Conservation (phyloP, 768 basidiomycete species). For the Agaricus subrufescens region DNA sequence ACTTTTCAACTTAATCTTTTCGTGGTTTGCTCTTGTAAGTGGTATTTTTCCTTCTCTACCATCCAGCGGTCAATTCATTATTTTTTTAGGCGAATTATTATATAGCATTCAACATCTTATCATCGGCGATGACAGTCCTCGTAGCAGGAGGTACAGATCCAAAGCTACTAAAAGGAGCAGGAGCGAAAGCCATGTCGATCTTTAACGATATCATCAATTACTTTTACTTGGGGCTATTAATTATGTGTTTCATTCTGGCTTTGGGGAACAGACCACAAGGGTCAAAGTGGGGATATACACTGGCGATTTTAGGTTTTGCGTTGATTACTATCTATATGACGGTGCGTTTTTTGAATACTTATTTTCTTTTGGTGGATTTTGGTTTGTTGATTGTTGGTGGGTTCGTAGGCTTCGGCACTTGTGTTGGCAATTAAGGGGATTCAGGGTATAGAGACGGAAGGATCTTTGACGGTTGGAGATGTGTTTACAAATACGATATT, state of each 20-base stretch:
- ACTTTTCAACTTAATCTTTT: conserved; percentile 84
- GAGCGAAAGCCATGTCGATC: conserved; percentile 46
- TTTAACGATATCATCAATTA: conserved; percentile 81
- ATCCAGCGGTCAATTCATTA: background rate
- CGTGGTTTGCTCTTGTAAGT: conserved; percentile 82
- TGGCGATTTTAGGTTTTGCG: conserved; percentile 83
- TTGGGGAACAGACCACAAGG: conserved; percentile 93
- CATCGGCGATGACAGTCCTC: conserved; percentile 66
- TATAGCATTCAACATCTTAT: conserved; percentile 81
- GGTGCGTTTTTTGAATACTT: conserved; percentile 30
- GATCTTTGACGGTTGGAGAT: conserved; percentile 45
- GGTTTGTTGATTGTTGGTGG: background rate
- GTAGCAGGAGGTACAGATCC: conserved; percentile 41
- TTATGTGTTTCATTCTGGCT: conserved; percentile 83
- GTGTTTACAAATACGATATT: conserved; percentile 80
- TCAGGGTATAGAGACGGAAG: conserved; percentile 46
- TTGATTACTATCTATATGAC: conserved; percentile 97
- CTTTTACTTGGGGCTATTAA: conserved; percentile 80
- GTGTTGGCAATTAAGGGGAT: conserved; percentile 83
- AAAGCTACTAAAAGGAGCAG: background rate
- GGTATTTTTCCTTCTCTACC: background rate
- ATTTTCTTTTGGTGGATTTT: background rate
- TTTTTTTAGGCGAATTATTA: conserved; percentile 75
- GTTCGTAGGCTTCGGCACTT: conserved; percentile 61
- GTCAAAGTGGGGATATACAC: conserved; percentile 80